A percentile compares a stretch with the other conserved stretches of the same genome.
Evolutionary conservation across 116 monocot species (phyloP).

Genomic region (Iris pallida): DNA sequence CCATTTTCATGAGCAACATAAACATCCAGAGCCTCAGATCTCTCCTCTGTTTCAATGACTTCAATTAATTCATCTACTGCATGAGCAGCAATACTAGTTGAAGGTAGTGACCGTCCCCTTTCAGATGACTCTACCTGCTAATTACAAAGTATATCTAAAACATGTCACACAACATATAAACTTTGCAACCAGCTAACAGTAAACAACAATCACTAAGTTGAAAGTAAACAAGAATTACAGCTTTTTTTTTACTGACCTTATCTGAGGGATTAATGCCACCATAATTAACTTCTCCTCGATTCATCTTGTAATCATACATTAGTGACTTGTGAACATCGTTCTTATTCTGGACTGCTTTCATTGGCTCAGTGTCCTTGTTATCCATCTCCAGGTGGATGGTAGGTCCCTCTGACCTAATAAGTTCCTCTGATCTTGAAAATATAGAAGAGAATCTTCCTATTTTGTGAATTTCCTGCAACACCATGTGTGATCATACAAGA

Average conservation of each 20-base stretch:
- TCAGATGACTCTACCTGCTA: constrained; percentile 41
- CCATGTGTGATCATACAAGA: background rate
- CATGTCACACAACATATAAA: background rate
- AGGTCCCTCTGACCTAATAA: constrained; percentile 28
- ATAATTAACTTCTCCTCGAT: constrained; percentile 22
- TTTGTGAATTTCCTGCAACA: constrained; percentile 33
- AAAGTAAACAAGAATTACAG: background rate
- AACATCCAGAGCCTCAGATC: constrained; percentile 27
- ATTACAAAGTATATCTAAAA: background rate
- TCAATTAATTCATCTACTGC: constrained; percentile 62
- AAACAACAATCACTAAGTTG: background rate
- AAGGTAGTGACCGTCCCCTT: constrained; percentile 25
- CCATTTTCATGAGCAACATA: constrained; percentile 26
- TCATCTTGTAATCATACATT: constrained; percentile 36
- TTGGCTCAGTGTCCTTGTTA: constrained; percentile 32
- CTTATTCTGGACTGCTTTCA: constrained; percentile 15
- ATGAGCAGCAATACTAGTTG: constrained; percentile 68
- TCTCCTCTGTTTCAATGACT: constrained; percentile 53
- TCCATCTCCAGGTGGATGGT: constrained; percentile 14
- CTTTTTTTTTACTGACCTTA: too few species aligned
- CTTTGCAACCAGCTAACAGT: background rate
- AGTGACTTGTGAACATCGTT: constrained; percentile 26
- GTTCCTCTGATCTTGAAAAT: constrained; percentile 26
- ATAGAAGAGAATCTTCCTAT: constrained; percentile 24
- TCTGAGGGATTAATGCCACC: constrained; percentile 1